A percentile compares a stretch with the other conserved stretches of the same genome.
Evolutionary conservation across 139 green algal genomes (phyloP).

Genomic region (Asterochloris sp.): DNA sequence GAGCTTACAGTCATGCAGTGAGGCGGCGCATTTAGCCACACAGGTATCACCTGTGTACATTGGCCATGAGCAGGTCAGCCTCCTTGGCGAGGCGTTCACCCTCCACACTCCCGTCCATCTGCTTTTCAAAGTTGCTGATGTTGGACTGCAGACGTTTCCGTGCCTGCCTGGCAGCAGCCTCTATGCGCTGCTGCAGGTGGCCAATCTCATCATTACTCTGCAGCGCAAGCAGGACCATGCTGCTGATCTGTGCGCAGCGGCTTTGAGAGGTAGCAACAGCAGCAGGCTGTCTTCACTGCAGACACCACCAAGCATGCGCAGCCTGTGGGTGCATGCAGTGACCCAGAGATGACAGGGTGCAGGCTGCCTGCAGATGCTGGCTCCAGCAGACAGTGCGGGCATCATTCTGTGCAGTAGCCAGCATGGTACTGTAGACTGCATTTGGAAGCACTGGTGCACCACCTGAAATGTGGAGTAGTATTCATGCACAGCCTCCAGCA

Average conservation of each 20-base stretch:
- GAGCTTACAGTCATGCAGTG: too few species aligned
- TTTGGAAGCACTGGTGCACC: background rate
- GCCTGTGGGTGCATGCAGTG: background rate
- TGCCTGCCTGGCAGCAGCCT: slow-evolving; percentile 25
- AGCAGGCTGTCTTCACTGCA: background rate
- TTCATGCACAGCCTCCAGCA: slow-evolving; percentile 1
- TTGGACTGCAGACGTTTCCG: slow-evolving; percentile 44
- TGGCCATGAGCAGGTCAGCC: slow-evolving; percentile 79
- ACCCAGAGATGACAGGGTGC: background rate
- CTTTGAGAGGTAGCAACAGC: background rate
- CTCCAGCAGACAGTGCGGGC: too few species aligned
- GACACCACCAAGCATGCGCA: background rate
- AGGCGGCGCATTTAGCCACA: too few species aligned
- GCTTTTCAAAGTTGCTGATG: slow-evolving; percentile 40
- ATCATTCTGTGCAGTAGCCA: too few species aligned
- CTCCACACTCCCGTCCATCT: slow-evolving; percentile 35
- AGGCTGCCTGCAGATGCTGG: too few species aligned
- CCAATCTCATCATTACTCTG: slow-evolving; percentile 19
- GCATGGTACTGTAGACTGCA: background rate
- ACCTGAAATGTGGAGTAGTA: slow-evolving; percentile 5
- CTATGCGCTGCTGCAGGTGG: slow-evolving; percentile 46
- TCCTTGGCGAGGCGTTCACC: slow-evolving; percentile 44
- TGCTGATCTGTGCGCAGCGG: background rate
- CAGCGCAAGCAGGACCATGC: background rate
- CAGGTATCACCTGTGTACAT: slow-evolving; percentile 53